Base-by-base conservation (phyloP, 78 protist species). In the Dictyostelium purpureum region DNA sequence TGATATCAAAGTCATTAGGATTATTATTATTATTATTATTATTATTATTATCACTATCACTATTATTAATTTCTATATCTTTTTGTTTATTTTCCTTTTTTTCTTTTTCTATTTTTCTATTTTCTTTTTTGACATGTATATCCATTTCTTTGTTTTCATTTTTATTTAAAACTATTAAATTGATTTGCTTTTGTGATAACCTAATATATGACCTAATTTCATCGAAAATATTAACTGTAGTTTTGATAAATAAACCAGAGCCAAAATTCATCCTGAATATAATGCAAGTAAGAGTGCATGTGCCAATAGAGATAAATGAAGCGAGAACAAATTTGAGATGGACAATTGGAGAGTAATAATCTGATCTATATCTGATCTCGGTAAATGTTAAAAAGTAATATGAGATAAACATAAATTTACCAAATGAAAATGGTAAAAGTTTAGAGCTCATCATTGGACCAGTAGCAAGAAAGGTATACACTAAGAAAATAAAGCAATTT, bases 361-460 rank as follows among this genome's bases (percentile, higher is more conserved):
- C 11, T 3, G 18, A 4, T 63, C 71, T 63, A 63, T 14, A 63
- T 16, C 19, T 10, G 5, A 63, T 35, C 6, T 63, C 71, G 26
- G 71, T 63, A 33, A 63, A 63, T 45, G 57, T 43, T 12, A 71
- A 18, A 26, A 71, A 71, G 16, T 43, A 71, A 63, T 63, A 63
- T 12, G 42, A 37, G 14, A 43, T 38, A 71, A 71, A 71, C 57
- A 43, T 43, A 24, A 43, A 43, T 28, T 71, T 71, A 2, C 78
- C 78, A 43, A 71, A 38, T 40, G 42, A 9, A 40, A 43, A 71
- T 71, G 78, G 78, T 71, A 71, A 71, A 14, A 43, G 26, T 51
- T 43, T 71, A 12, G 52, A 43, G 21, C 43, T 28, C 51, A 71
- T 37, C 78, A 71, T 43, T 45, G 38, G 40, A 21, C 78, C 78